These are phyloP conservation scores for Orobanche coerulescens DNA, from an alignment of 257 asterid species.

Conservation along the genomic window DNA sequence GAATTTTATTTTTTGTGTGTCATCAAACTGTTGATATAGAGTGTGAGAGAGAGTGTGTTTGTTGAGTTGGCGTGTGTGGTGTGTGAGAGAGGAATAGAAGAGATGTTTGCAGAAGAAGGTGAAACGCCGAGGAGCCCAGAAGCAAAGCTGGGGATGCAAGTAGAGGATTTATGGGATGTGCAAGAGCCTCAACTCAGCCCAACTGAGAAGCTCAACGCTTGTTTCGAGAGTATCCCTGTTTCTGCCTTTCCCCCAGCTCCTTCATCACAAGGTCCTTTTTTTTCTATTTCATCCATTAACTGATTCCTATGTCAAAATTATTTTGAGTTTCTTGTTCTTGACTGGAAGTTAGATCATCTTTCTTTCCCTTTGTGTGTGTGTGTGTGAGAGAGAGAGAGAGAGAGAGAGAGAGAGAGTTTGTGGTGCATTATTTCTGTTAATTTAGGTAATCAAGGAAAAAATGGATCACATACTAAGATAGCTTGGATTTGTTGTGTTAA, in stretches of 20 bases:
- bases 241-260: conserved; percentile 91
- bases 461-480: neutral
- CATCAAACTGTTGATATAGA: neutral
- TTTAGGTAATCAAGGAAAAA: conserved; percentile 10
- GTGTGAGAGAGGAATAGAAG: neutral
- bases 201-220: conserved; percentile 93
- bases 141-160: conserved; percentile 90
- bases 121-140: conserved; percentile 94
- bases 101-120: conserved; percentile 47
- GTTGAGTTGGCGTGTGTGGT: neutral
- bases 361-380: neutral
- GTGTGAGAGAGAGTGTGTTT: neutral
- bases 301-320: neutral
- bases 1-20: neutral
- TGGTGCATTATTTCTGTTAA: neutral
- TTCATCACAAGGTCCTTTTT: conserved; percentile 47
- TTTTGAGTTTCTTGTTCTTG: conserved; percentile 2
- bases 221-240: conserved; percentile 93
- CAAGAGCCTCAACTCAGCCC: conserved; percentile 89
- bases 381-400: no score
- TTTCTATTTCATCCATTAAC: neutral
- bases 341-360: neutral
- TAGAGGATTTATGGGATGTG: conserved; percentile 88
- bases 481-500: conserved; percentile 9
- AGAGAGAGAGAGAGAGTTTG: no score